phyloP scores from a whole-genome alignment of 2,329 filamentous ascomycete species.

The Colletotrichum sp. region DNA sequence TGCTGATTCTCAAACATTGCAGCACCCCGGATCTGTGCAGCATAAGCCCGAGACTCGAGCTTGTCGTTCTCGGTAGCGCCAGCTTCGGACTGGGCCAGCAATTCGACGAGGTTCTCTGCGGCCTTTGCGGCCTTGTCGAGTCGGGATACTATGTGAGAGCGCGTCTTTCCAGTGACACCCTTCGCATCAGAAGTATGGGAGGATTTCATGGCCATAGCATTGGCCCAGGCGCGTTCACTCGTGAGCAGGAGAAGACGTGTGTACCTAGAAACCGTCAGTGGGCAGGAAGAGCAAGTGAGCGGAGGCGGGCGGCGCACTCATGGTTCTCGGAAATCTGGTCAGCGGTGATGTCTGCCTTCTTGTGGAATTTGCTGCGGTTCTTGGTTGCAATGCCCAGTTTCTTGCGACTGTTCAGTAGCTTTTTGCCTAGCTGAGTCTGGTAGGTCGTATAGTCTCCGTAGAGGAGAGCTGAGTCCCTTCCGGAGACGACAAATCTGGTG shows the following conservation, averaged over 20 bases:
- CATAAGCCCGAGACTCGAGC: conserved; percentile 87
- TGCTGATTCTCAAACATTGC: conserved; percentile 85
- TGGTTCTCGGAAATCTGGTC: conserved; percentile 76
- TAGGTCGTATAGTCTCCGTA: conserved; percentile 91
- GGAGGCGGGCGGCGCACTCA: conserved; percentile 59
- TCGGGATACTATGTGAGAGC: conserved; percentile 88
- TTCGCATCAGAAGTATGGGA: conserved; percentile 80
- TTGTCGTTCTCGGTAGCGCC: conserved; percentile 74
- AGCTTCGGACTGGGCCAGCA: conserved; percentile 67
- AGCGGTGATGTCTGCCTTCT: conserved; percentile 72
- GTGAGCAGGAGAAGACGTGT: conserved; percentile 81
- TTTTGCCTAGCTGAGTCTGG: conserved; percentile 77
- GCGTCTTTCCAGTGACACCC: conserved; percentile 78
- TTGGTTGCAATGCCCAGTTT: conserved; percentile 84
- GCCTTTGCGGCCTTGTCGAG: conserved; percentile 78
- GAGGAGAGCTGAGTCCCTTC: conserved; percentile 82
- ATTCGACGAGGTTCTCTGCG: conserved; percentile 70
- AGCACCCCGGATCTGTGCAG: conserved; percentile 75
- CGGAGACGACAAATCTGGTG: conserved; percentile 80
- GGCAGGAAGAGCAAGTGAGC: conserved; percentile 3
- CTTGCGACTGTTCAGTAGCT: conserved; percentile 82
- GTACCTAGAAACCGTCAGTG: conserved; percentile 57
- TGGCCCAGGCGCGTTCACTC: conserved; percentile 91
- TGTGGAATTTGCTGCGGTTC: conserved; percentile 84
- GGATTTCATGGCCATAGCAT: conserved; percentile 94